phyloP scores from a whole-genome alignment of 75 land plant genomes.

The Pseudotsuga menziesii region DNA sequence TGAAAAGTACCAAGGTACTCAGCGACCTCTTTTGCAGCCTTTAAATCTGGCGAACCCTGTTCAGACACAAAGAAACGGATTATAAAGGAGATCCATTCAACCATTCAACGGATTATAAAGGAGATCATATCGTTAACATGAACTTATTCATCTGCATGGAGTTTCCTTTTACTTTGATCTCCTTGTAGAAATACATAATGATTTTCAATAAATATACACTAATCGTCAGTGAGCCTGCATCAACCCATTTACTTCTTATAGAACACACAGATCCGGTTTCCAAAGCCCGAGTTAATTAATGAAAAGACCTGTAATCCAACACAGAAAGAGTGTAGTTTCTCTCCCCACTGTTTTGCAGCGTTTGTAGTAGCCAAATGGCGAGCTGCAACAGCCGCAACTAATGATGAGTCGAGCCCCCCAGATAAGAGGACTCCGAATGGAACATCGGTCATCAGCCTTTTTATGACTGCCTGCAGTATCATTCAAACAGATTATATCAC shows the following conservation, averaged over 20 bases:
- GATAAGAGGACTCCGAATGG: constrained; percentile 98
- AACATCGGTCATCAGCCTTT: constrained; percentile 98
- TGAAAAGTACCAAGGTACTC: constrained; percentile 85
- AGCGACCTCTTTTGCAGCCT: constrained; percentile 93
- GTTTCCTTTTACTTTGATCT: no score
- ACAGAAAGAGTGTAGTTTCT: constrained; percentile 88
- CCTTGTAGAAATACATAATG: no score
- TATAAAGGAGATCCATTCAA: no score
- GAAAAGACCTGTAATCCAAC: constrained; percentile 77
- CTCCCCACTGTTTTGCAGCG: constrained; percentile 81
- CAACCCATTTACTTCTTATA: background rate
- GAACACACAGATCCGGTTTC: background rate
- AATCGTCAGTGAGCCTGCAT: no score
- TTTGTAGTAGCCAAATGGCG: constrained; percentile 66
- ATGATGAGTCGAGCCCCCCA: constrained; percentile 93
- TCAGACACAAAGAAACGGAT: background rate
- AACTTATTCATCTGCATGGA: no score
- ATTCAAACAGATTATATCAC: background rate
- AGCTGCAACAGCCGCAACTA: constrained; percentile 12
- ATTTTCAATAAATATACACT: background rate
- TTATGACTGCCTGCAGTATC: constrained; percentile 78
- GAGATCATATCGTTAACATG: no score
- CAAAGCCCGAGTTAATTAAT: background rate
- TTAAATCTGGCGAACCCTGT: constrained; percentile 97
- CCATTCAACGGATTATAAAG: no score